A percentile compares a stretch with the other conserved stretches of the same genome.
phyloP scores from a whole-genome alignment of 768 basidiomycete species.

The Termitomyces sp. region DNA sequence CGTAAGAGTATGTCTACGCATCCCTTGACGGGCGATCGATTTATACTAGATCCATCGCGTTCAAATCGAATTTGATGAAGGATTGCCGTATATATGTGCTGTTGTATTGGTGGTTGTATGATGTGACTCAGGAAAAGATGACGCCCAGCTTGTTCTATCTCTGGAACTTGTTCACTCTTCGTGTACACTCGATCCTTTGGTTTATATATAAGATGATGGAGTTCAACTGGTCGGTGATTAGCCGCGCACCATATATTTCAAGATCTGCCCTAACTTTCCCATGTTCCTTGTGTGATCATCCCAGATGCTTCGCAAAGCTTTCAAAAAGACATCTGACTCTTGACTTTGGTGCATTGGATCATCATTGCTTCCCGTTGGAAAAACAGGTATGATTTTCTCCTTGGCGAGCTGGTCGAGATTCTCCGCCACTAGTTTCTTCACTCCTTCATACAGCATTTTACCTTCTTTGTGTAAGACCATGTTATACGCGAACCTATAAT shows the following conservation, averaged over 20 bases:
- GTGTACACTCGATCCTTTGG: conserved; percentile 88
- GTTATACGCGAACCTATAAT: conserved; percentile 18
- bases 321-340: conserved; percentile 82
- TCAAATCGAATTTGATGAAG: conserved; percentile 86
- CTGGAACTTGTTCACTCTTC: conserved; percentile 63
- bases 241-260: conserved; percentile 88
- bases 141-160: conserved; percentile 77
- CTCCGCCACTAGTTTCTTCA: conserved; percentile 69
- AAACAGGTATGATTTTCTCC: conserved; percentile 72
- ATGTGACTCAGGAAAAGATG: conserved; percentile 80
- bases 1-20: conserved; percentile 81
- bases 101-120: conserved; percentile 74
- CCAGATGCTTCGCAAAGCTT: conserved; percentile 82
- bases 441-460: conserved; percentile 78
- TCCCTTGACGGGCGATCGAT: conserved; percentile 85
- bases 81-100: conserved; percentile 76
- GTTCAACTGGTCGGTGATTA: not conserved
- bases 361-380: conserved; percentile 62
- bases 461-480: conserved; percentile 19
- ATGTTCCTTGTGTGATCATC: conserved; percentile 89
- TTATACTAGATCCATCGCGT: conserved; percentile 85
- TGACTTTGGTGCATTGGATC: conserved; percentile 74
- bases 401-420: conserved; percentile 79
- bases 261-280: conserved; percentile 80
- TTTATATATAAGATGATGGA: conserved; percentile 1